Conservation (phyloP, 108 stramenopile genomes). For the Nitzschia inconspicua region DNA sequence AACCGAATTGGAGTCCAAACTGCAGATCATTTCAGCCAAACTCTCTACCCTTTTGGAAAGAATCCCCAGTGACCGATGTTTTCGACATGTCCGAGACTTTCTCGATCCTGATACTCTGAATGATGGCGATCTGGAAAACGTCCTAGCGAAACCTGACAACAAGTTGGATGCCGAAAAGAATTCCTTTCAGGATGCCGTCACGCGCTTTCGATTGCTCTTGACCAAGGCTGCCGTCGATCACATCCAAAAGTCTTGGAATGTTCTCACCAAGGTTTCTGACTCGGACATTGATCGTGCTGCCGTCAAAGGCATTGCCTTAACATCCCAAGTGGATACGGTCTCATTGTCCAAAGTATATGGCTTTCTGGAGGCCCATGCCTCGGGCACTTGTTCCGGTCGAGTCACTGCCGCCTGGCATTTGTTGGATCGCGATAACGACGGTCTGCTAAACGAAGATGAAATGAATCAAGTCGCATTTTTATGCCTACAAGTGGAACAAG, state of each 20-base stretch:
- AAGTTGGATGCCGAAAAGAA: neutral
- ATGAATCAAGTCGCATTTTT: slow-evolving; percentile 68
- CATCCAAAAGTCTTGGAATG: slow-evolving; percentile 48
- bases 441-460: slow-evolving; percentile 79
- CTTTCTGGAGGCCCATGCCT: slow-evolving; percentile 44
- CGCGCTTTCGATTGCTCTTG: slow-evolving; percentile 34
- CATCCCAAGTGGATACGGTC: slow-evolving; percentile 13
- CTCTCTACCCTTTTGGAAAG: slow-evolving; percentile 8
- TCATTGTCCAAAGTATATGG: slow-evolving; percentile 8
- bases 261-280: slow-evolving; percentile 59
- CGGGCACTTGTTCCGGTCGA: slow-evolving; percentile 40
- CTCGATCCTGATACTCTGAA: slow-evolving; percentile 27
- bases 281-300: slow-evolving; percentile 81
- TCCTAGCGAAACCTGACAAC: neutral
- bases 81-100: slow-evolving; percentile 40
- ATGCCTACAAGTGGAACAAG: slow-evolving; percentile 51
- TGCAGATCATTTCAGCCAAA: slow-evolving; percentile 18
- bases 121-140: neutral
- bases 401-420: slow-evolving; percentile 73
- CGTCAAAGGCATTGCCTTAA: slow-evolving; percentile 32
- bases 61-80: slow-evolving; percentile 20
- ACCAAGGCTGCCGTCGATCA: slow-evolving; percentile 32
- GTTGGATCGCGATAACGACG: slow-evolving; percentile 76
- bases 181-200: slow-evolving; percentile 23
- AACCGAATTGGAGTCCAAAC: slow-evolving; percentile 13